Conservation (phyloP, 192 early-diverging fungal species). For the Umbelopsis sp. region DNA sequence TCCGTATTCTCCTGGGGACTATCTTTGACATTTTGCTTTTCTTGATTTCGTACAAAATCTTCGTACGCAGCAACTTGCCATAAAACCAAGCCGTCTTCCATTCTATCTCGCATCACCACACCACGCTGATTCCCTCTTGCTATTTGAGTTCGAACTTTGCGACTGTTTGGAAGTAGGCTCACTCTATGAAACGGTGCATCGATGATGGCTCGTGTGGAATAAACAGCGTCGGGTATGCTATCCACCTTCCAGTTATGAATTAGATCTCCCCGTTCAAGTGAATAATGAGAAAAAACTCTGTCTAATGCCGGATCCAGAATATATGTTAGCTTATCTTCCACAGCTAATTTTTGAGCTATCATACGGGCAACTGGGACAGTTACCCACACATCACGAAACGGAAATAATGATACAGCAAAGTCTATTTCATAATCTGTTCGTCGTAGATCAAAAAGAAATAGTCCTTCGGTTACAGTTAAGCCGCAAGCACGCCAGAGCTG, state of each 20-base stretch:
- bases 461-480: constrained; percentile 32
- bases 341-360: constrained; percentile 27
- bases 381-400: constrained; percentile 37
- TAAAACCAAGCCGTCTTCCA: constrained; percentile 27
- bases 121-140: constrained; percentile 17
- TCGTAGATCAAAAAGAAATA: constrained; percentile 28
- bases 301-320: constrained; percentile 9
- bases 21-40: background rate
- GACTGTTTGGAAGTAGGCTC: background rate
- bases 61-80: constrained; percentile 39
- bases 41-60: constrained; percentile 21
- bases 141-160: constrained; percentile 34
- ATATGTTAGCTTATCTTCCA: constrained; percentile 14
- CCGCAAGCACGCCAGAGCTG: constrained; percentile 37
- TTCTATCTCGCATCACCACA: constrained; percentile 32
- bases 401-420: constrained; percentile 28
- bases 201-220: constrained; percentile 33
- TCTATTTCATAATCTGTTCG: constrained; percentile 28
- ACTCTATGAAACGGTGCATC: constrained; percentile 23
- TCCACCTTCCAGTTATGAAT: constrained; percentile 36
- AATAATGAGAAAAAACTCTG: constrained; percentile 26
- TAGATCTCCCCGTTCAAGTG: constrained; percentile 20
- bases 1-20: background rate
- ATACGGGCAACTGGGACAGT: constrained; percentile 20
- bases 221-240: constrained; percentile 25